These are phyloP conservation scores for Aspergillus sp. DNA, from an alignment of 2,329 filamentous ascomycete genomes.

Conservation along the genomic window DNA sequence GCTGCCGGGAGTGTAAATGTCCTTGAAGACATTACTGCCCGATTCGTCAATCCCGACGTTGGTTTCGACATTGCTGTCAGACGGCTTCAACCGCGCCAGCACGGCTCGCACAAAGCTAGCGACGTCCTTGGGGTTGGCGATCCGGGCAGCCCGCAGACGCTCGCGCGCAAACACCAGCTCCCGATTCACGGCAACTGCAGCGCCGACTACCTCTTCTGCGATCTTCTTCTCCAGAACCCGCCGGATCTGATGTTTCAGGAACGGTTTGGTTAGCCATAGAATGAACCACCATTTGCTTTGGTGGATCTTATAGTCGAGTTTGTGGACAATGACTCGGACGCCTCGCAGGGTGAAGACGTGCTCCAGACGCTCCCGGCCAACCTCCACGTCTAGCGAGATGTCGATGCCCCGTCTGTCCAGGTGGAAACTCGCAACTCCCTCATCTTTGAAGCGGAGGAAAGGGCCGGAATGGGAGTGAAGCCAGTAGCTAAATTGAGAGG, in stretches of 20 bases:
- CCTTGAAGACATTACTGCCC: slow-evolving; percentile 61
- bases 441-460: slow-evolving; percentile 63
- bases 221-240: slow-evolving; percentile 72
- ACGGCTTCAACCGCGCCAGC: slow-evolving; percentile 62
- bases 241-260: slow-evolving; percentile 71
- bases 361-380: slow-evolving; percentile 68
- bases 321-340: slow-evolving; percentile 75
- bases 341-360: slow-evolving; percentile 67
- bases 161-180: slow-evolving; percentile 83
- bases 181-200: slow-evolving; percentile 65
- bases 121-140: slow-evolving; percentile 69
- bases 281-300: slow-evolving; percentile 64
- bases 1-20: slow-evolving; percentile 80
- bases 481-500: slow-evolving; percentile 85
- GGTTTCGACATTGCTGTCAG: slow-evolving; percentile 67
- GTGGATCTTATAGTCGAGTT: slow-evolving; percentile 68
- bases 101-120: slow-evolving; percentile 76
- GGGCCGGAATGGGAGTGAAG: slow-evolving; percentile 64
- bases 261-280: slow-evolving; percentile 73
- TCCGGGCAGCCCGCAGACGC: slow-evolving; percentile 72
- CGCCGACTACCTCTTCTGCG: slow-evolving; percentile 58
- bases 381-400: slow-evolving; percentile 72
- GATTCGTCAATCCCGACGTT: slow-evolving; percentile 60
- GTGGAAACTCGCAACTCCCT: slow-evolving; percentile 76
- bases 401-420: slow-evolving; percentile 84